Evolutionary conservation across 371 early-diverging fungal species (phyloP).

Genomic region (Mucor lusitanicus): DNA sequence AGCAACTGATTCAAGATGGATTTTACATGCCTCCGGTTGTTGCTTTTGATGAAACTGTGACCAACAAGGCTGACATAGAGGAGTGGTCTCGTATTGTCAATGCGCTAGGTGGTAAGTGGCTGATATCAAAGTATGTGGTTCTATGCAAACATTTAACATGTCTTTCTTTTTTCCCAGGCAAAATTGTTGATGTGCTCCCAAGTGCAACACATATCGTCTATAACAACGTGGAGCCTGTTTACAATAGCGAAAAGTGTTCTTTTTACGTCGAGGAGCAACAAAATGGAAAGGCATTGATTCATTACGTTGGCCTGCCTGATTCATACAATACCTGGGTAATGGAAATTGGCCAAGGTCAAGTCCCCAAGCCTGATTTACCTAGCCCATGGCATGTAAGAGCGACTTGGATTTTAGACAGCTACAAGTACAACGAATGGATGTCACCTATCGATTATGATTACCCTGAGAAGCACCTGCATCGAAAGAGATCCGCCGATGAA

Average conservation of each 20-base stretch:
- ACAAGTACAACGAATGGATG: constrained; percentile 74
- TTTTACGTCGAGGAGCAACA: constrained; percentile 40
- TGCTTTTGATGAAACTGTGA: constrained; percentile 52
- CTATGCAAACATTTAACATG: neutral
- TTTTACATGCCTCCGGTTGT: constrained; percentile 42
- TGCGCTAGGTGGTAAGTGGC: constrained; percentile 52
- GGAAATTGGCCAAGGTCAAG: constrained; percentile 45
- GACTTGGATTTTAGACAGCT: constrained; percentile 75
- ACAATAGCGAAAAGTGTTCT: constrained; percentile 29
- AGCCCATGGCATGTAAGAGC: constrained; percentile 62
- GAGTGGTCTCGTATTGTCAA: constrained; percentile 39
- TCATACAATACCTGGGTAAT: constrained; percentile 73
- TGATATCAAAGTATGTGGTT: neutral
- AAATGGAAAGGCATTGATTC: constrained; percentile 55
- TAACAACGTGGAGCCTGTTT: constrained; percentile 13
- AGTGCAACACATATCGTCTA: constrained; percentile 68
- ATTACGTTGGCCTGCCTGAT: constrained; percentile 74
- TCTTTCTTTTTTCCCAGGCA: constrained; percentile 28
- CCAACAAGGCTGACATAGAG: constrained; percentile 37
- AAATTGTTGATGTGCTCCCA: constrained; percentile 32
- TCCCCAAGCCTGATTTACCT: constrained; percentile 23
- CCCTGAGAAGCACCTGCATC: constrained; percentile 22
- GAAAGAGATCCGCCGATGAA: constrained; percentile 29
- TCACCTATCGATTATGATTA: constrained; percentile 64
- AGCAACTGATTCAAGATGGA: constrained; percentile 39